Evolutionary conservation across 352 stramenopile genomes (phyloP).

Genomic region (Phytophthora pinifolia): DNA sequence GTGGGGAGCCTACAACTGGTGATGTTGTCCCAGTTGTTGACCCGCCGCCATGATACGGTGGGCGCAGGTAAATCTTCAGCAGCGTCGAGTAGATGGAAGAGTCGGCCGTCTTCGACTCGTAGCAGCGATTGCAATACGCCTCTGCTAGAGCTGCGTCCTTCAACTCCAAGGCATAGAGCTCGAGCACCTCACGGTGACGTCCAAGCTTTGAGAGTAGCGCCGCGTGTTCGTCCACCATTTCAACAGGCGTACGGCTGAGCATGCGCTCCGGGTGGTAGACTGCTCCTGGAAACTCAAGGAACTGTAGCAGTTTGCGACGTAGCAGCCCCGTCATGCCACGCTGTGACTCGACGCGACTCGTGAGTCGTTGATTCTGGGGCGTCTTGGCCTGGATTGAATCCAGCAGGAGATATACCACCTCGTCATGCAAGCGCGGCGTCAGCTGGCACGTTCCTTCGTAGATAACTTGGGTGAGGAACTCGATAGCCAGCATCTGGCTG

Average conservation of each 20-base stretch:
- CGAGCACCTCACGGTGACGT: constrained; percentile 78
- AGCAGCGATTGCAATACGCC: constrained; percentile 82
- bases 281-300: constrained; percentile 55
- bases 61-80: constrained; percentile 71
- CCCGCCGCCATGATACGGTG: constrained; percentile 21
- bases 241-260: constrained; percentile 64
- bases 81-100: constrained; percentile 84
- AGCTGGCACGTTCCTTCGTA: constrained; percentile 36
- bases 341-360: constrained; percentile 59
- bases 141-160: constrained; percentile 73
- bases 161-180: constrained; percentile 78
- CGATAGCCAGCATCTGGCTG: constrained; percentile 70
- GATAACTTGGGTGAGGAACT: constrained; percentile 81
- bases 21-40: constrained; percentile 20
- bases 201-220: constrained; percentile 73
- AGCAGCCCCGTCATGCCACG: constrained; percentile 55
- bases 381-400: constrained; percentile 62
- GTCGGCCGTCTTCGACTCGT: constrained; percentile 67
- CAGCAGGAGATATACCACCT: constrained; percentile 77
- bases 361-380: constrained; percentile 35
- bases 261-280: constrained; percentile 80
- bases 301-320: constrained; percentile 62
- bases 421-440: constrained; percentile 62
- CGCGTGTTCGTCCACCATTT: constrained; percentile 84
- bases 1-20: constrained; percentile 20